Base-by-base conservation (phyloP, 768 basidiomycete genomes). In the Leccinum boreale region DNA sequence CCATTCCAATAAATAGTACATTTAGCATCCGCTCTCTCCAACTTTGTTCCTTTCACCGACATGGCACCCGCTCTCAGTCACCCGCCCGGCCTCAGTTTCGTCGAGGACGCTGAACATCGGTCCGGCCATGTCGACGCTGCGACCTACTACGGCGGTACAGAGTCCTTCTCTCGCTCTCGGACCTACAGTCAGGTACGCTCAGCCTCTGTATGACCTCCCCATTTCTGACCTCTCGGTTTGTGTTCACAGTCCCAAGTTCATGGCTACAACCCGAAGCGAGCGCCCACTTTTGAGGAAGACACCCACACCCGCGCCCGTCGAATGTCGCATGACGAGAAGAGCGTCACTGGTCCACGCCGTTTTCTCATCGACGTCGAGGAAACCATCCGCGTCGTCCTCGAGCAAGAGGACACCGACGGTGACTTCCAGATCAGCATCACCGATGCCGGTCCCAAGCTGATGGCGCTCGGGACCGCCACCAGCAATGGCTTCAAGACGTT, bases 401-500 rank as follows among this genome's bases (percentile, higher is more conserved):
- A 97, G 74, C 96, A 98, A 71, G 96, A 99, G 71, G 96, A 99
- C 70, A 98, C 96, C 14, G 94, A 98, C 61, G 90, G 90, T 31
- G 93, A 98, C 72, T 94, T 96, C 70, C 94, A 96, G 73, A 98
- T 98, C 70, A 94, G 90, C 63, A 84, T 98, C 69, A 94, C 90
- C 21, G 96, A 99, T 70, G 92, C 94, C 58, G 95, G 97, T 3
- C 95, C 95, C 12, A 99, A 98, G 78, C 82, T 96, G 71, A 88
- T 98, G 81, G 86, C 95, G 0, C 81, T 99, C 55, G 96, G 96
- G 17, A 99, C 96, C 1, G 96, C 94, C 9, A 94, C 94, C 4
- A 94, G 92, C 73, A 99, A 99, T 74, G 96, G 95, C 17, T 95
- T 92, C 85, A 98, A 98, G 78, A 89, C 88, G 3, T 97, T 97